Base-by-base conservation (phyloP, 73 alveolate species). In the Blepharisma japonicum region DNA sequence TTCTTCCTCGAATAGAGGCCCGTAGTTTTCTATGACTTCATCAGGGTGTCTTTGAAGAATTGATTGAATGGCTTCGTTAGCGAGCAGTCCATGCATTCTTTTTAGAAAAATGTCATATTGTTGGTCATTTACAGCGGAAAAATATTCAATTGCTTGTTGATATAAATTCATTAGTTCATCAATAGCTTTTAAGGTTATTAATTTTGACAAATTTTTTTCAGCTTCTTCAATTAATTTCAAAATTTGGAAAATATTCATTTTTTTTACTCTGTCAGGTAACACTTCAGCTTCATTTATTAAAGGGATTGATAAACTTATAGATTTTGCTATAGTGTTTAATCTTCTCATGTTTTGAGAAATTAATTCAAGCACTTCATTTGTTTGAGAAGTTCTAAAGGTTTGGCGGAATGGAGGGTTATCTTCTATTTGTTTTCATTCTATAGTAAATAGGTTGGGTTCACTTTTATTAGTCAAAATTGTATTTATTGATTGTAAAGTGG, bases 31-130 rank as follows among this genome's bases (percentile, higher is more conserved):
- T 32, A 32, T 32, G 42, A 32, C 42, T 32, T 32, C 42, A 3
- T 32, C 42, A 32, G 42, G 42, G 42, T 32, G 42, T 32, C 27
- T 48, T 79, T 86, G 87, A 49, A 86, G 77, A 14, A 77, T 86
- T 39, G 47, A 56, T 77, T 76, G 77, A 45, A 86, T 77, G 50
- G 80, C 89, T 50, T 86, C 93, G 39, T 81, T 81, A 68, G 82
- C 39, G 50, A 86, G 67, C 20, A 86, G 77, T 45, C 81, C 55
- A 18, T 79, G 47, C 93, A 86, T 81, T 53, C 93, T 56, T 71
- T 86, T 81, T 61, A 86, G 78, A 81, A 86, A 81, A 51, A 81
- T 88, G 51, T 72, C 76, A 80, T 51, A 86, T 68, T 68, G 46
- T 9, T 55, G 6, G 70, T 83, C 82, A 45, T 87, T 88, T 20